Conservation (phyloP, 2,329 filamentous ascomycete genomes). For the Penicillium decumbens region DNA sequence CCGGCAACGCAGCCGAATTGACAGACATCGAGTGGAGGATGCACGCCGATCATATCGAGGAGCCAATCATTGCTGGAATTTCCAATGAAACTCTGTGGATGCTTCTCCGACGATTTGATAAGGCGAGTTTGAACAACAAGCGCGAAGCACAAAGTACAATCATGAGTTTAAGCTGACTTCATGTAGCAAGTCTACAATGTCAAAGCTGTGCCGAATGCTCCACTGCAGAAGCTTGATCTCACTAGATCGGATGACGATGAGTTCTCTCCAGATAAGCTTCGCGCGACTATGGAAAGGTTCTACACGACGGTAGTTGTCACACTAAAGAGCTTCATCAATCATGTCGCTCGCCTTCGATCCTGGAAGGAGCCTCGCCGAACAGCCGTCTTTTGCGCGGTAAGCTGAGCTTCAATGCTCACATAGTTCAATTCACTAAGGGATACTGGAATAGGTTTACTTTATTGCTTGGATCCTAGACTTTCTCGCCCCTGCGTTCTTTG, state of each 20-base stretch:
- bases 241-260: conserved; percentile 78
- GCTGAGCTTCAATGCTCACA: conserved; percentile 9
- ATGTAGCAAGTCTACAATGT: conserved; percentile 63
- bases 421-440: background rate
- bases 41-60: conserved; percentile 8
- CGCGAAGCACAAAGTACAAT: background rate
- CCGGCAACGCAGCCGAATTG: conserved; percentile 10
- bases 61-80: conserved; percentile 60
- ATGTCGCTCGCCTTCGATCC: conserved; percentile 69
- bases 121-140: conserved; percentile 42
- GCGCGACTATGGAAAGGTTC: conserved; percentile 70
- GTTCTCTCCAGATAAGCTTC: conserved; percentile 77
- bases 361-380: conserved; percentile 73
- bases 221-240: conserved; percentile 68
- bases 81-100: conserved; percentile 71
- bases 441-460: conserved; percentile 45
- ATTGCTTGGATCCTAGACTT: conserved; percentile 69
- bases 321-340: conserved; percentile 63
- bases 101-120: conserved; percentile 68
- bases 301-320: conserved; percentile 75
- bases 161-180: conserved; percentile 19
- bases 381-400: conserved; percentile 57
- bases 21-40: conserved; percentile 22
- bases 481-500: conserved; percentile 58
- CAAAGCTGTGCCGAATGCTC: conserved; percentile 58